Base-by-base conservation (phyloP, 768 basidiomycete genomes). In the Leccinum arenicola region DNA sequence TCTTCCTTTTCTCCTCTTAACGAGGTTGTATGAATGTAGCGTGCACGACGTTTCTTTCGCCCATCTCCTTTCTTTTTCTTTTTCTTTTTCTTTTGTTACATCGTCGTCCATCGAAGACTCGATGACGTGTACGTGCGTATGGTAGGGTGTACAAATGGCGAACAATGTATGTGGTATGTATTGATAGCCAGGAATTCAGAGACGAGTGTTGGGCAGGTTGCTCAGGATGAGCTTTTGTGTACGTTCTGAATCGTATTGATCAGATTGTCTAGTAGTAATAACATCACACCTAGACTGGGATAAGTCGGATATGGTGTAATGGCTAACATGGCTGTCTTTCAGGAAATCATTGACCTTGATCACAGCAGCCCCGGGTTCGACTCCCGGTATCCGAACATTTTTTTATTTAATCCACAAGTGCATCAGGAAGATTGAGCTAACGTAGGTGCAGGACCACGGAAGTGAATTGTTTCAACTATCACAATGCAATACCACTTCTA, bases 321-420 rank as follows among this genome's bases (percentile, higher is more conserved):
- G 70, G 70, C 67, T 71, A 71, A 71, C 70, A 71, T 71, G 66
- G 70, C 70, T 71, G 70, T 71, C 70, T 71, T 71, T 71, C 70
- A 71, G 48, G 43, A 51, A 50, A 54, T 6, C 35, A 14, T 5
- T 2, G 14, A 14, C 35, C 45, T 55, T 63, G 70, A 70, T 56
- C 70, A 71, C 70, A 71, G 70, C 70, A 70, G 70, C 70, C 57
- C 70, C 70, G 70, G 70, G 70, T 71, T 71, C 70, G 70, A 71
- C 67, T 71, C 70, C 70, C 70, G 70, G 70, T 72, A 71, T 70
- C 70, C 70, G 70, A 71, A 70, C 48, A 57, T 19, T 60, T 71
- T 71, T 61, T 59, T 47, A 33, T 59, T 58, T 33, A 2, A 6
- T 33, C 33, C 33, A 12, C 11, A 12, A 12, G 33, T 12, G 12